Conservation (phyloP, 805 yeast species). For the Metschnikowia kunwiensis region DNA sequence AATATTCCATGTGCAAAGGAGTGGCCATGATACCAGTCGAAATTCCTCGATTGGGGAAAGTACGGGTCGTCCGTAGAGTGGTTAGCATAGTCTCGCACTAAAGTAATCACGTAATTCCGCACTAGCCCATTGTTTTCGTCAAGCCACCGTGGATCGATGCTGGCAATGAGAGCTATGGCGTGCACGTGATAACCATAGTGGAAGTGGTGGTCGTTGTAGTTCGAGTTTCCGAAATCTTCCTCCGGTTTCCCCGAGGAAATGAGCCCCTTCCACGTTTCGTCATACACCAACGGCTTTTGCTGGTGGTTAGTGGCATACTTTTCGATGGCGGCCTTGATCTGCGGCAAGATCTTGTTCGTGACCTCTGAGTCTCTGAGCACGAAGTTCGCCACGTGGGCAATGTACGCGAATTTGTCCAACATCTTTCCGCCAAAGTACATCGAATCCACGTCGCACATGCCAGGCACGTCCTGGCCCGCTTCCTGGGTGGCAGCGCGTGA, state of each 20-base stretch:
- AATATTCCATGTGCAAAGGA: slow-evolving; percentile 77
- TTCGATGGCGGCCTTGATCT: slow-evolving; percentile 63
- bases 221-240: slow-evolving; percentile 71
- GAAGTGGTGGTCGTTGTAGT: slow-evolving; percentile 73
- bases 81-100: slow-evolving; percentile 67
- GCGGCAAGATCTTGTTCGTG: slow-evolving; percentile 50
- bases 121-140: slow-evolving; percentile 29
- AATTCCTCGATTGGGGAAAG: slow-evolving; percentile 66
- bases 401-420: slow-evolving; percentile 86
- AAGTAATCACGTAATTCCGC: slow-evolving; percentile 50
- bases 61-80: slow-evolving; percentile 51
- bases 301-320: slow-evolving; percentile 71
- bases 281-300: slow-evolving; percentile 71
- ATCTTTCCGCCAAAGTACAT: slow-evolving; percentile 90
- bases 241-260: slow-evolving; percentile 63
- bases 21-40: slow-evolving; percentile 77
- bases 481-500: slow-evolving; percentile 49
- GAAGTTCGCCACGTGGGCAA: slow-evolving; percentile 68
- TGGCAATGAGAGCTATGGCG: slow-evolving; percentile 67
- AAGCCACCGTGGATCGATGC: slow-evolving; percentile 47
- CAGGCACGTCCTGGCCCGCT: slow-evolving; percentile 50
- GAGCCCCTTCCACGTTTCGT: slow-evolving; percentile 73
- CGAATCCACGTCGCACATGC: slow-evolving; percentile 67
- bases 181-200: slow-evolving; percentile 74
- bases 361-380: slow-evolving; percentile 55